Evolutionary conservation across 768 basidiomycete genomes (phyloP), one percentile per base, ranked within the genome.

Genomic region (Xerocomus brunneocitrinus): DNA sequence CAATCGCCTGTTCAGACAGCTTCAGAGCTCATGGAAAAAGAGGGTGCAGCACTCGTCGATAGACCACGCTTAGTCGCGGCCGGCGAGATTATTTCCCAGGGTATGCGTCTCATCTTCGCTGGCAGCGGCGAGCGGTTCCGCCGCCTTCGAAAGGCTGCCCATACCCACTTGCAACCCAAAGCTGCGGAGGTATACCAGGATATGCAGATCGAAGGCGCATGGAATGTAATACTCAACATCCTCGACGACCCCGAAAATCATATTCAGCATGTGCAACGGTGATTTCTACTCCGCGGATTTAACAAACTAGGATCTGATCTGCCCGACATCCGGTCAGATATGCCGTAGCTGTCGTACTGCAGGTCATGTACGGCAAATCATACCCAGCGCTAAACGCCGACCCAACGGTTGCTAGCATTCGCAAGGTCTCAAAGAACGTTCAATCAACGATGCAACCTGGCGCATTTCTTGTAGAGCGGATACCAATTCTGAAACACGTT

Each of bases 21-120:
- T 0, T 69, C 77, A 0, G 79, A 83, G 4, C 77, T 84, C 51
- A 79, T 84, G 80, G 83, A 83, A 62, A 78, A 79, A 43, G 77
- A 82, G 58, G 80, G 82, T 0, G 77, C 74, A 0, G 58, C 69
- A 0, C 67, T 78, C 13, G 74, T 72, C 0, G 82, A 84, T 57
- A 67, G 83, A 32, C 82, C 82, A 10, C 59, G 60, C 2, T 68
- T 66, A 19, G 77, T 83, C 42, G 73, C 83, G 0, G 82, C 74
- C 0, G 76, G 77, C 1, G 81, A 83, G 41, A 79, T 79, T 0
- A 67, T 84, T 0, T 79, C 77, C 0, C 76, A 76, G 2, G 80
- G 78, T 0, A 80, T 83, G 82, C 67, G 80, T 25, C 71, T 79
- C 24, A 49, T 83, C 31, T 60, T 82, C 3, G 4, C 73, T 72